A percentile compares a stretch with the other conserved stretches of the same genome.
These are phyloP conservation scores for Cudoniella acicularis DNA, from an alignment of 495 filamentous ascomycete genomes.

Conservation along the genomic window DNA sequence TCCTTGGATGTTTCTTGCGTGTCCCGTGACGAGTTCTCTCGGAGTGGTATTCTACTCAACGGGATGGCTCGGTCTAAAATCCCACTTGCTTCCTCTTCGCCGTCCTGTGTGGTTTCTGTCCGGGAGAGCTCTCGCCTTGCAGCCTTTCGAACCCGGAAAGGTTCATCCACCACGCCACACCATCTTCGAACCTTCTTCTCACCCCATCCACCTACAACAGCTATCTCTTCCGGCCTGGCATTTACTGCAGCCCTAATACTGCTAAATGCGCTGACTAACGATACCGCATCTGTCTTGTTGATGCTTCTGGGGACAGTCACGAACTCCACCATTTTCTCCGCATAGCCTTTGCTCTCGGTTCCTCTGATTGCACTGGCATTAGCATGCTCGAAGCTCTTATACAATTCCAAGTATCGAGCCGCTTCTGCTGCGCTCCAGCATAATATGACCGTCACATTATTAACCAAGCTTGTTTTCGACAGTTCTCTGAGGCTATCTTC, in stretches of 20 bases:
- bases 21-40: constrained; percentile 27
- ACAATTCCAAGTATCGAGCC: constrained; percentile 87
- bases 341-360: constrained; percentile 75
- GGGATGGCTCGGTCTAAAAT: constrained; percentile 36
- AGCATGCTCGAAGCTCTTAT: constrained; percentile 88
- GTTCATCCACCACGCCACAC: constrained; percentile 75
- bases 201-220: constrained; percentile 83
- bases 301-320: constrained; percentile 84
- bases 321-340: constrained; percentile 89
- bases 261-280: constrained; percentile 83
- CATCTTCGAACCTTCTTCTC: constrained; percentile 89
- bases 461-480: constrained; percentile 55
- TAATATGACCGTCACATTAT: constrained; percentile 85
- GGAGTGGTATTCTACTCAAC: constrained; percentile 33
- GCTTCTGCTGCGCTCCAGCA: constrained; percentile 94
- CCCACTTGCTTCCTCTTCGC: neutral
- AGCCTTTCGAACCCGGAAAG: constrained; percentile 70
- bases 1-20: constrained; percentile 12
- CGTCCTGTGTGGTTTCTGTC: constrained; percentile 23
- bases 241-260: constrained; percentile 83
- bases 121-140: constrained; percentile 44
- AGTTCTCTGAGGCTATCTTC: constrained; percentile 49
- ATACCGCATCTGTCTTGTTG: constrained; percentile 91
- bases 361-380: constrained; percentile 76
- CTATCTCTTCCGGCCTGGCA: constrained; percentile 78